Base-by-base conservation (phyloP, 2,329 filamentous ascomycete species). In the Grosmannia clavigera region DNA sequence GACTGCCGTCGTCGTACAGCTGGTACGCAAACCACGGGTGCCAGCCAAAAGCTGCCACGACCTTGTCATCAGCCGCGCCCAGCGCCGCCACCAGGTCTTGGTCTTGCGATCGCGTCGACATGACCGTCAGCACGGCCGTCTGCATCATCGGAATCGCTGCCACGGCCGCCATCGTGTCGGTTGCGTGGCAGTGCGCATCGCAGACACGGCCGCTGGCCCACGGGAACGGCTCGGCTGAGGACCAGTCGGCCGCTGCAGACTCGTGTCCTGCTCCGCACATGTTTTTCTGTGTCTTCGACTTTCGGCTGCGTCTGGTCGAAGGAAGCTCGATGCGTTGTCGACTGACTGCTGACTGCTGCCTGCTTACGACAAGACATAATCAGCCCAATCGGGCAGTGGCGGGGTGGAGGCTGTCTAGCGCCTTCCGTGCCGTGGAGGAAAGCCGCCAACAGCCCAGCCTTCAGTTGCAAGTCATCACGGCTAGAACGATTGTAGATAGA, bases 1-100 rank as follows among this genome's bases (percentile, higher is more conserved):
- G 22, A 27, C 25, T 14, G 12, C 22, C 31, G 27, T 89, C 83
- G 67, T 85, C 80, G 68, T 84, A 90, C 66, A 94, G 78, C 64
- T 89, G 84, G 70, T 92, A 78, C 1, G 88, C 87, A 71, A 92
- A 92, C 89, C 89, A 94, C 1, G 89, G 89, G 69, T 94, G 89
- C 87, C 88, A 92, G 25, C 89, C 89, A 72, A 92, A 92, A n/a
- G 84, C 83, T 0, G 89, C 87, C 3, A 92, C 67, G 58, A 78
- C 64, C 22, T 67, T 69, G 22, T 16, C 67, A 16, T 74, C 67
- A 4, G 76, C 73, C 35, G 87, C 33, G 33, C 33, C 85, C 33
- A 86, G 77, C 48, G 80, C 70, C 46, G 79, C 78, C 19, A 92
- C 88, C 43, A 92, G 82, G 12, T 84, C 74, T 71, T 92, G 89